Percentiles rank a stretch among this genome's conserved stretches.
Evolutionary conservation across 208 protist species (phyloP).

Genomic region (Endotrypanum monterogeii): DNA sequence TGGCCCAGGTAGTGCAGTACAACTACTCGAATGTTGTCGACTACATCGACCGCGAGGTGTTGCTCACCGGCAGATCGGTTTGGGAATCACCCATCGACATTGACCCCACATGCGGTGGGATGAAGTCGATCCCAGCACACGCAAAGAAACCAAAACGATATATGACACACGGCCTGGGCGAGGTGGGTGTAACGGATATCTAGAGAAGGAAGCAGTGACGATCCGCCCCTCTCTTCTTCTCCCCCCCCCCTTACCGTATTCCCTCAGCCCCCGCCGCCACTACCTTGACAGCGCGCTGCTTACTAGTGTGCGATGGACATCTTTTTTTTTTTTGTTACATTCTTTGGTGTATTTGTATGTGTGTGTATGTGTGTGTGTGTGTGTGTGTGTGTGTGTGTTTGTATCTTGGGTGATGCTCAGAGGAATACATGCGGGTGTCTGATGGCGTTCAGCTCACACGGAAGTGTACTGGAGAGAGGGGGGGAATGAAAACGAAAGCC

Average conservation of each 20-base stretch:
- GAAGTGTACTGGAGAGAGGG: neutral
- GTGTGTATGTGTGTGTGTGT: neutral
- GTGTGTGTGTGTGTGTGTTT: neutral
- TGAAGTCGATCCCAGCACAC: slow-evolving; percentile 78
- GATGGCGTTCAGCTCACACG: neutral
- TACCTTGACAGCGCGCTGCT: too few species aligned
- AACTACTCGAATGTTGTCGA: slow-evolving; percentile 93
- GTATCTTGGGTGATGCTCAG: too few species aligned
- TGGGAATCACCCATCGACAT: slow-evolving; percentile 91
- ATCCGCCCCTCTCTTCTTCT: too few species aligned
- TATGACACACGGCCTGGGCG: slow-evolving; percentile 61
- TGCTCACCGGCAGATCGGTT: slow-evolving; percentile 87
- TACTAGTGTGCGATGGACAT: too few species aligned
- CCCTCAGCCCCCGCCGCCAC: too few species aligned
- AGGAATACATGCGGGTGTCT: too few species aligned
- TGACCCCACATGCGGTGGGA: slow-evolving; percentile 83
- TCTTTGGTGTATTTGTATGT: neutral
- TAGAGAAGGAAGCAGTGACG: slow-evolving; percentile 24
- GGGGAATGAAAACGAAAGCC: neutral
- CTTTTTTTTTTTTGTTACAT: too few species aligned
- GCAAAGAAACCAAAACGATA: slow-evolving; percentile 76
- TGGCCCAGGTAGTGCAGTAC: slow-evolving; percentile 83
- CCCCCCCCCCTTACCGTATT: too few species aligned
- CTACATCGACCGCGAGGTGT: slow-evolving; percentile 91
- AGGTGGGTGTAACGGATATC: slow-evolving; percentile 78